Evolutionary conservation across 2,329 filamentous ascomycete genomes (phyloP).

Genomic region (Microsporum ferrugineum): DNA sequence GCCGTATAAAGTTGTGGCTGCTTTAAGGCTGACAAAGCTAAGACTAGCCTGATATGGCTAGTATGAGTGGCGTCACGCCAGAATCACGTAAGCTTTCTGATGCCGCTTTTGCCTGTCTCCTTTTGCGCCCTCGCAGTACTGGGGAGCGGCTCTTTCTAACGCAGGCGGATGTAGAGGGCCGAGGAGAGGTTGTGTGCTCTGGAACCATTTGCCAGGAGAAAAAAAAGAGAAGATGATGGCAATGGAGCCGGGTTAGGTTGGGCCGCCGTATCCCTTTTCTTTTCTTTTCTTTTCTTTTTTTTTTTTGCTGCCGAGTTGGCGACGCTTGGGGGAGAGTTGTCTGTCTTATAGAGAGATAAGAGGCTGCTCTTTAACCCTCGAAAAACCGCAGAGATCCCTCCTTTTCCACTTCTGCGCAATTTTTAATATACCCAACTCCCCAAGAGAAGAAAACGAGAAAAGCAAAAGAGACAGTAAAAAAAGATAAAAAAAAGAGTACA

Average conservation of each 20-base stretch:
- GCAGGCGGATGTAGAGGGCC: neutral
- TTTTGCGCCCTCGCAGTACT: neutral
- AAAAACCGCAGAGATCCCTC: neutral
- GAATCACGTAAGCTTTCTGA: conserved; percentile 2
- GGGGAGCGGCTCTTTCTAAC: neutral
- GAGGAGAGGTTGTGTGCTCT: conserved; percentile 12
- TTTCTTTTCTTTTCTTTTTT: neutral
- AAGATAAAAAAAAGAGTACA: neutral
- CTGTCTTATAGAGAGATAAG: neutral
- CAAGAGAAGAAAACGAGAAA: neutral
- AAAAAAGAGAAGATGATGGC: neutral
- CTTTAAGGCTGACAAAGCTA: neutral
- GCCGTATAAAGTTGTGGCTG: neutral
- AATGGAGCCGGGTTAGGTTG: neutral
- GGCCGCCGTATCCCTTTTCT: neutral
- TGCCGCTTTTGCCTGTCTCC: conserved; percentile 2
- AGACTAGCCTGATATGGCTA: conserved; percentile 1
- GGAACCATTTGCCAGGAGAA: neutral
- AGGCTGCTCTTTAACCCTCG: neutral
- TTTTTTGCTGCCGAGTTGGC: neutral
- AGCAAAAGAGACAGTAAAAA: neutral
- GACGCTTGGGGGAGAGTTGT: neutral
- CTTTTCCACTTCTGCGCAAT: neutral
- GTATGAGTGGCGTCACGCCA: neutral
- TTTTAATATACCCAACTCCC: neutral